Base-by-base conservation (phyloP, 169 alveolate genomes). In the Theileria parva region DNA sequence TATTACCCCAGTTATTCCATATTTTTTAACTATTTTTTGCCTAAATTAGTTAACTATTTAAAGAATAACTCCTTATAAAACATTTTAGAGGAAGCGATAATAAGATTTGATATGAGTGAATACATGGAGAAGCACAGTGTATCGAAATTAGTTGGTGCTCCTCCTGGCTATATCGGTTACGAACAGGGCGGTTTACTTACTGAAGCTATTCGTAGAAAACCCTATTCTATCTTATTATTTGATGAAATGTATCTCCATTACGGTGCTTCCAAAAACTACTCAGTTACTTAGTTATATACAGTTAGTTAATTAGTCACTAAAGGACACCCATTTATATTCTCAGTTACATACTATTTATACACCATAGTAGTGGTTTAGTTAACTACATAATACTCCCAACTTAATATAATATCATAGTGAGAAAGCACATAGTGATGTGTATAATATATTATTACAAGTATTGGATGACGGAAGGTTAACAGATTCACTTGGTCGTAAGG, bases 81-180 rank as follows among this genome's bases (percentile, higher is more conserved):
- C 5, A 55, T 55, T 55, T 19, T 59, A 59, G 92, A 89, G 44
- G 94, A 91, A 32, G 79, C 93, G 23, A 90, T 91, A 3, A 86
- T 94, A n/a, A 94, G 96, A 19, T 89, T 94, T 37, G 97, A 95
- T 81, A 95, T 95, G 98, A 86, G 95, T 13, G 98, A 95, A 75
- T 95, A 93, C 81, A 95, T 94, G 97, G 98, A 95, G 73, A 92
- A 92, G 59, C 98, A 95, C 81, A 83, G 95, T 30, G 95, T 95
- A 17, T 92, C 97, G n/a, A 67, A 93, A 39, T 88, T 95, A 30
- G 81, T 95, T 15, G 98, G 98, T 11, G 97, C 98, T 0, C 97
- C 98, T 3, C 98, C 98, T 2, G 98, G 98, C 0, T 94, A 94
- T 74, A 93, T 95, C 28, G 98, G 98, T n/a, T 94, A 80, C 77